These are phyloP conservation scores for Trypanosoma vivax DNA, from an alignment of 208 protist genomes.

Conservation along the genomic window DNA sequence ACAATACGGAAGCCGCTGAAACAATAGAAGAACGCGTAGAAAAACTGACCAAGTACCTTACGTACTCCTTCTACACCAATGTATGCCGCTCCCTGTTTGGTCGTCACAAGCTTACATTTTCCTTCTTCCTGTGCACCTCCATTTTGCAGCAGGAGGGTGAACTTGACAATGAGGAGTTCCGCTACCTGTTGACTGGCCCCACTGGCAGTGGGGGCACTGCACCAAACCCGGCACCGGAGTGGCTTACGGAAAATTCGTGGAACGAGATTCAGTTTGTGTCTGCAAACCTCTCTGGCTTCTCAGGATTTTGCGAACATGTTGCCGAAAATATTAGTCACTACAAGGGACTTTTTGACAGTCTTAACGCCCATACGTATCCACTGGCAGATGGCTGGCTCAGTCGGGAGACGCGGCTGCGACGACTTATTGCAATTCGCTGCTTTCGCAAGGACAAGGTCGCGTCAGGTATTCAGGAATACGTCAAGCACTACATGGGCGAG, in stretches of 20 bases:
- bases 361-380: constrained; percentile 65
- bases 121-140: constrained; percentile 92
- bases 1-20: constrained; percentile 65
- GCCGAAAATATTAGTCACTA: constrained; percentile 67
- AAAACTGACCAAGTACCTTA: constrained; percentile 95
- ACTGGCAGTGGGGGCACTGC: constrained; percentile 43
- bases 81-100: constrained; percentile 98
- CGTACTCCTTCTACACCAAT: constrained; percentile 95
- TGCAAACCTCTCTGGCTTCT: constrained; percentile 55
- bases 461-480: constrained; percentile 90
- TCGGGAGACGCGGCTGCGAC: constrained; percentile 86
- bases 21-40: constrained; percentile 75
- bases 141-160: constrained; percentile 76
- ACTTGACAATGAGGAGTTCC: constrained; percentile 85
- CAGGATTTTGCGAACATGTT: constrained; percentile 88
- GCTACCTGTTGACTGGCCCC: constrained; percentile 88
- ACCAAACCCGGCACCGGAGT: constrained; percentile 87
- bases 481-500: constrained; percentile 88
- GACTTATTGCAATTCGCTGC: constrained; percentile 91
- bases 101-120: constrained; percentile 97
- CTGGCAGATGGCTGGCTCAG: constrained; percentile 80
- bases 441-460: constrained; percentile 97
- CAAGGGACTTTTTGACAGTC: constrained; percentile 90
- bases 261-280: constrained; percentile 87
- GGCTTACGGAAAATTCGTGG: constrained; percentile 93